Conservation (phyloP, 371 early-diverging fungal genomes). For the Dipsacomyces acuminosporus region DNA sequence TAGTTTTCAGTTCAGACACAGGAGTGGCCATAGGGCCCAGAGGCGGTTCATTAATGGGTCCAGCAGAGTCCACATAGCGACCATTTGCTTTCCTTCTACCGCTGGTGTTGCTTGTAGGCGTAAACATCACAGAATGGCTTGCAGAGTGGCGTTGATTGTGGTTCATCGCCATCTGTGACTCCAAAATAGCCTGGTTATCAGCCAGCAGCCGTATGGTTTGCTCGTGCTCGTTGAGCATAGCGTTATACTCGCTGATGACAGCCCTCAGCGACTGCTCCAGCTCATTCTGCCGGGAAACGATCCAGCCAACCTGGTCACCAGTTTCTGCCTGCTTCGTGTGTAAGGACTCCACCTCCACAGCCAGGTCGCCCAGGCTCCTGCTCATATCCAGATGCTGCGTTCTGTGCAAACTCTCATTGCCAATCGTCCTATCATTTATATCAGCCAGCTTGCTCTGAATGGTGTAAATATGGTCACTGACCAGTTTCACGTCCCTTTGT, state of each 20-base stretch:
- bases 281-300: conserved; percentile 1
- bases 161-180: conserved; percentile 4
- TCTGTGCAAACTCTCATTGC: conserved; percentile 4
- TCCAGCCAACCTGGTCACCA: conserved; percentile 4
- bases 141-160: too few species aligned
- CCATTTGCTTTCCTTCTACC: too few species aligned
- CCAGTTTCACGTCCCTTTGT: not conserved
- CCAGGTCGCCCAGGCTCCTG: not conserved
- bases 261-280: conserved; percentile 12
- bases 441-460: not conserved
- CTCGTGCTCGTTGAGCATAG: conserved; percentile 37
- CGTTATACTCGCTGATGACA: conserved; percentile 17
- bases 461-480: not conserved
- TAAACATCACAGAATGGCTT: not conserved
- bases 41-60: too few species aligned
- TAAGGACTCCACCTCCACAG: not conserved
- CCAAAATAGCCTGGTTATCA: conserved; percentile 17
- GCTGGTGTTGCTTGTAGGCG: too few species aligned
- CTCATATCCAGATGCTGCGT: not conserved
- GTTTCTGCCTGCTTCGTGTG: conserved; percentile 4
- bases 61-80: too few species aligned
- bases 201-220: conserved; percentile 21
- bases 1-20: too few species aligned
- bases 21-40: too few species aligned
- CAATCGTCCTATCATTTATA: not conserved